Percentiles rank a stretch among this genome's conserved stretches.
Evolutionary conservation across 331 rosid species (phyloP).

Genomic region (Erythrophleum ivorense): DNA sequence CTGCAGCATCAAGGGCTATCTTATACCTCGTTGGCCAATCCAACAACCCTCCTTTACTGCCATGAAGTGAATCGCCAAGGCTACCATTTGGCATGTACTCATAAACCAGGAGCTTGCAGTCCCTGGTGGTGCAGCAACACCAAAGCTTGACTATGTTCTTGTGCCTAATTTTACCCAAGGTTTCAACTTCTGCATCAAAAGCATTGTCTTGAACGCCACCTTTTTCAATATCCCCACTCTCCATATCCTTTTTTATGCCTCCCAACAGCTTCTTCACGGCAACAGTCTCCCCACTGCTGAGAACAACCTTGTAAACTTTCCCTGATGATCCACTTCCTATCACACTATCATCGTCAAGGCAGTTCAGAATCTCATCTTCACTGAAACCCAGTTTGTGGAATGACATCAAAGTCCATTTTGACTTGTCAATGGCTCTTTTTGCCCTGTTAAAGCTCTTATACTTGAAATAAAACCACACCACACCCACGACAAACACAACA

Average conservation of each 20-base stretch:
- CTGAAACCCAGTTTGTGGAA: conserved; percentile 88
- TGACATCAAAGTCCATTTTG: conserved; percentile 90
- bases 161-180: conserved; percentile 90
- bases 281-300: conserved; percentile 68
- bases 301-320: conserved; percentile 87
- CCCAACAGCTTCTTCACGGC: conserved; percentile 90
- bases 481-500: conserved; percentile 64
- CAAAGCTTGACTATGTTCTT: conserved; percentile 93
- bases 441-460: conserved; percentile 61
- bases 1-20: conserved; percentile 88
- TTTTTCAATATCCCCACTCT: conserved; percentile 60
- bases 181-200: conserved; percentile 90
- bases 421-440: conserved; percentile 59
- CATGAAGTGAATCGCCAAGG: conserved; percentile 83
- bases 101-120: conserved; percentile 83
- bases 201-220: conserved; percentile 58
- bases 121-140: conserved; percentile 89
- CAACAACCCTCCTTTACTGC: conserved; percentile 77
- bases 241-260: conserved; percentile 47
- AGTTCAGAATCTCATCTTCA: conserved; percentile 82
- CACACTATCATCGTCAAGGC: conserved; percentile 87
- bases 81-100: conserved; percentile 98
- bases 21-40: conserved; percentile 91
- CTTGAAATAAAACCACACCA: conserved; percentile 74
- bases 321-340: conserved; percentile 89